Evolutionary conservation across 306 rosid genomes (phyloP), one percentile per base, ranked within the genome.

Genomic region (Cicer yamashitae): DNA sequence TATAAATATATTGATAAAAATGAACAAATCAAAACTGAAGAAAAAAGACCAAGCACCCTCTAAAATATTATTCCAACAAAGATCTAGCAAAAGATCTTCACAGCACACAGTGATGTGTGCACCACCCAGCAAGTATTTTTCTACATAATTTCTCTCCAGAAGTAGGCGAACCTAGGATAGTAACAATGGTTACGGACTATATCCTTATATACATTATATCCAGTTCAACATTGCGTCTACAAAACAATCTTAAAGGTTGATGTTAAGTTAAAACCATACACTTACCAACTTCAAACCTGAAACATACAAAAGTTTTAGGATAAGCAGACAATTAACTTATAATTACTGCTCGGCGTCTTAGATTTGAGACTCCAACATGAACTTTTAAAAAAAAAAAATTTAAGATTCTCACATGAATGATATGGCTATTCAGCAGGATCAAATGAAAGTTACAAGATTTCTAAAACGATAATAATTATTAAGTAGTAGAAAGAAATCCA

Each of bases 401-500:
- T 30, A 30, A 30, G 4, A 30, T 30, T 30, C 34, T 30, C 69
- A 44, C 12, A 8, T 8, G 74, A 48, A 39, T 70, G 65, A 48
- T 53, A 76, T 53, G 17, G 70, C 30, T 77, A 65, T 47, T 43
- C 67, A 66, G 67, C 58, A 73, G 41, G 25, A 51, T 18, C 86
- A 44, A 65, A 63, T 67, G 77, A 58, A 43, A 44, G 69, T 51
- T 41, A 39, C 43, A 68, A n/a, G 67, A 64, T 59, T 37, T 78
- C 48, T 6, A 22, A 74, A 68, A 54, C 15, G 30, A 53, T 72
- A 63, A 6, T 64, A 10, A 76, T 79, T 80, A 75, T 63, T 70
- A 41, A 22, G 59, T 39, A 22, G 40, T 53, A n/a, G 51, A 62
- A 72, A 81, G 58, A 62, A 72, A 81, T 73, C 51, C 68, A 84